phyloP scores from a whole-genome alignment of 371 early-diverging fungal species.

The Mucor saturninus region DNA sequence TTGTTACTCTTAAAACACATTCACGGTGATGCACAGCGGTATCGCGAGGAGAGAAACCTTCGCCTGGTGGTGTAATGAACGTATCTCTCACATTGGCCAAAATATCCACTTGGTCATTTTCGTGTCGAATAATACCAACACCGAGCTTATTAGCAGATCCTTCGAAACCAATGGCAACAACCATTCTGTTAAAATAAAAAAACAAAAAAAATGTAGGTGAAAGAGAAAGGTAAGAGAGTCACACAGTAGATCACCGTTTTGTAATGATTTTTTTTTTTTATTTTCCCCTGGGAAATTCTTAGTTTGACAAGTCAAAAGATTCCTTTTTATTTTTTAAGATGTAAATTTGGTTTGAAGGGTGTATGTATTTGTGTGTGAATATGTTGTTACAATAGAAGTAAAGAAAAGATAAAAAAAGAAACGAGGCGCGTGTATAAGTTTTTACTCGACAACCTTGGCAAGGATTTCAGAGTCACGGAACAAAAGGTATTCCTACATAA shows the following conservation, averaged over 20 bases:
- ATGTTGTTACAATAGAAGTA: slow-evolving; percentile 9
- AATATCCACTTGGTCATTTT: slow-evolving; percentile 58
- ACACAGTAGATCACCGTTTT: neutral
- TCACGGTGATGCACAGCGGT: slow-evolving; percentile 97
- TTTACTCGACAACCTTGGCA: slow-evolving; percentile 78
- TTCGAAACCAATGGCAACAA: slow-evolving; percentile 87
- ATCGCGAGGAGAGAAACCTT: slow-evolving; percentile 97
- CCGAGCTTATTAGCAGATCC: slow-evolving; percentile 99
- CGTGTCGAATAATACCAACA: slow-evolving; percentile 94
- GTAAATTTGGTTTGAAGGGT: neutral
- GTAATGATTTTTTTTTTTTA: neutral
- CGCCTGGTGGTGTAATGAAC: slow-evolving; percentile 97
- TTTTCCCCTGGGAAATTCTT: neutral
- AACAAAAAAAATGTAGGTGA: slow-evolving; percentile 2
- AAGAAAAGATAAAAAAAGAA: neutral
- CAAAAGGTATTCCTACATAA: slow-evolving; percentile 69
- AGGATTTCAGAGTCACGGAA: slow-evolving; percentile 93
- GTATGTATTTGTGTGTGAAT: neutral
- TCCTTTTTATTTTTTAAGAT: slow-evolving; percentile 1
- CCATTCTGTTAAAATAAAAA: slow-evolving; percentile 12
- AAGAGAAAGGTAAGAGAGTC: neutral
- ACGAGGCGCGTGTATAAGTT: neutral
- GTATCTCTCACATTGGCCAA: slow-evolving; percentile 95
- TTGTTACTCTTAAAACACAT: slow-evolving; percentile 79
- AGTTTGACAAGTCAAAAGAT: slow-evolving; percentile 1